These are phyloP conservation scores for Exophiala sp. DNA, from an alignment of 2,329 filamentous ascomycete species.

Conservation along the genomic window DNA sequence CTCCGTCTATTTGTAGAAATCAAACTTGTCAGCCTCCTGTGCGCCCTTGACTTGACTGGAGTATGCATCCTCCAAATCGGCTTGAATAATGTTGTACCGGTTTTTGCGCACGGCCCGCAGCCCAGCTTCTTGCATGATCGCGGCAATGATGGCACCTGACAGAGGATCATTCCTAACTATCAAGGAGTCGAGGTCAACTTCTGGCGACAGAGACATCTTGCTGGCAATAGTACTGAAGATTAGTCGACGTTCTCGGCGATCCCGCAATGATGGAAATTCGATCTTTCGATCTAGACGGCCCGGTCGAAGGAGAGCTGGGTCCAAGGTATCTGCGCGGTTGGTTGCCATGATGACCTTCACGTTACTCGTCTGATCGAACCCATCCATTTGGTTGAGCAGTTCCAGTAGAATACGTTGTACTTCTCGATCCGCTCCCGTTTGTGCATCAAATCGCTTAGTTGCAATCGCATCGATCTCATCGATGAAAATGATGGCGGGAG, in stretches of 20 bases:
- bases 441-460: slow-evolving; percentile 97
- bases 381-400: slow-evolving; percentile 98
- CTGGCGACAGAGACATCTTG: slow-evolving; percentile 95
- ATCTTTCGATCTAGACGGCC: slow-evolving; percentile 97
- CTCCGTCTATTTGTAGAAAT: slow-evolving; percentile 62
- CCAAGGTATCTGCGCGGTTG: slow-evolving; percentile 93
- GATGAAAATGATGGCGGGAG: slow-evolving; percentile 97
- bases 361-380: slow-evolving; percentile 97
- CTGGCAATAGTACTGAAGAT: slow-evolving; percentile 96
- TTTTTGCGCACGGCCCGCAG: slow-evolving; percentile 93
- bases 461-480: slow-evolving; percentile 99
- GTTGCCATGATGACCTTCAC: slow-evolving; percentile 99
- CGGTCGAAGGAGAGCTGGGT: slow-evolving; percentile 87
- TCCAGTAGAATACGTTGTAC: slow-evolving; percentile 98
- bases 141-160: slow-evolving; percentile 90
- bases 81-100: slow-evolving; percentile 97
- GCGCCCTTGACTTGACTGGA: slow-evolving; percentile 89
- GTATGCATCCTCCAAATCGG: slow-evolving; percentile 93
- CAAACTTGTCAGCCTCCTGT: slow-evolving; percentile 64
- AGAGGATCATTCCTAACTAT: slow-evolving; percentile 96
- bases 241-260: slow-evolving; percentile 86
- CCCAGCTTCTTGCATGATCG: slow-evolving; percentile 98
- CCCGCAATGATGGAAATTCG: slow-evolving; percentile 91
- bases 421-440: slow-evolving; percentile 95
- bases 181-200: slow-evolving; percentile 91